Conservation (phyloP, 2,329 filamentous ascomycete genomes). For the Allantophomopsis lycopodina region DNA sequence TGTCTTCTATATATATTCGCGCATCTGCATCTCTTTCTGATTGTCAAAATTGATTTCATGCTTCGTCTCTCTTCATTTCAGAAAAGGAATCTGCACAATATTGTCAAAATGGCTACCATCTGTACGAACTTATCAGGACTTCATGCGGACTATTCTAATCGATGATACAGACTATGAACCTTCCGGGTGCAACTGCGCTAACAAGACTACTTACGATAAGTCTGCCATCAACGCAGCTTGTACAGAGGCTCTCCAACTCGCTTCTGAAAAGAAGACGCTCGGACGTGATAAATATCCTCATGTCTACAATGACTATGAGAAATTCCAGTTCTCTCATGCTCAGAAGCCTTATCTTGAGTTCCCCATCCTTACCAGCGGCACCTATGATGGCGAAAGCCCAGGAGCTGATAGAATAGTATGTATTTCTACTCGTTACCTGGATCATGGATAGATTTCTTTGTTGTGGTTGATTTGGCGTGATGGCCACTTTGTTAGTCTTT, state of each 20-base stretch:
- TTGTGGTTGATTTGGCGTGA: no score
- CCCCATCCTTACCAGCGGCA: conserved; percentile 12
- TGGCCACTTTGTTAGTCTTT: no score
- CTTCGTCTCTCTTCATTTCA: no score
- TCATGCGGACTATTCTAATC: no score
- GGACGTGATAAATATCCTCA: conserved; percentile 18
- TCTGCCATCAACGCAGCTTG: conserved; percentile 13
- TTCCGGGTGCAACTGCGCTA: conserved; percentile 10
- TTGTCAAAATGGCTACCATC: no score
- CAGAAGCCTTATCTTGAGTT: conserved; percentile 19
- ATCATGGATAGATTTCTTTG: no score
- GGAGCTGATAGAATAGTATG: conserved; percentile 17
- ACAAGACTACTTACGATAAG: conserved; percentile 11
- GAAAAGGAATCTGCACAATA: no score
- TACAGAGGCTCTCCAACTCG: conserved; percentile 11
- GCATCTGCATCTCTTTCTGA: no score
- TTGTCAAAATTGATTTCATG: no score
- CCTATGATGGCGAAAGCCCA: conserved; percentile 11
- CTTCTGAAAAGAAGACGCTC: conserved; percentile 11
- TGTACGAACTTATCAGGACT: no score
- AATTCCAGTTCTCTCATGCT: conserved; percentile 16
- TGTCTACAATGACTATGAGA: conserved; percentile 20
- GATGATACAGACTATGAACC: conserved; percentile 7
- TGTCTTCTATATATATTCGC: no score
- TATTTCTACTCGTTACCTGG: neutral